phyloP scores from a whole-genome alignment of 805 yeast genomes.

The Phaffomyces antillensis region DNA sequence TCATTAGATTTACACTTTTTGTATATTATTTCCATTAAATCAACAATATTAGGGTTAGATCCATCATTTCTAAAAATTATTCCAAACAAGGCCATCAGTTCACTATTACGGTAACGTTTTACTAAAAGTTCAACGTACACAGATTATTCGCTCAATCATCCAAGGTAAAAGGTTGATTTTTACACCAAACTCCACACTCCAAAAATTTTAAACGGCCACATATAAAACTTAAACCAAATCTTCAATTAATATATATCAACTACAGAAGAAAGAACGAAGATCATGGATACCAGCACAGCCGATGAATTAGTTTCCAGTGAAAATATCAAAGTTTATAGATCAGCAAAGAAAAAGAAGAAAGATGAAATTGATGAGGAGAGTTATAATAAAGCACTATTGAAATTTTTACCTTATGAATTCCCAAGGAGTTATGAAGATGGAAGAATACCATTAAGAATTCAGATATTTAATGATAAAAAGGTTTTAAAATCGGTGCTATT shows the following conservation, averaged over 20 bases:
- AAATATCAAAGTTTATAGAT: neutral
- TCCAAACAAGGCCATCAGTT: too few relatives aligned
- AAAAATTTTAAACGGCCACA: too few relatives aligned
- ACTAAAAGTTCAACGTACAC: too few relatives aligned
- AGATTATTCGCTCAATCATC: too few relatives aligned
- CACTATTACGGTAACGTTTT: too few relatives aligned
- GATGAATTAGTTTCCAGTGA: neutral
- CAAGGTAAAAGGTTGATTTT: too few relatives aligned
- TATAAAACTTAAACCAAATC: too few relatives aligned
- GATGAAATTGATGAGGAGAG: neutral
- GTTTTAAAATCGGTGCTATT: slow-evolving; percentile 22
- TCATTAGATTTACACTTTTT: too few relatives aligned
- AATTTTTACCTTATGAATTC: slow-evolving; percentile 21
- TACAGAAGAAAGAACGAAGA: neutral
- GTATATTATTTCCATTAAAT: too few relatives aligned
- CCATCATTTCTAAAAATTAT: too few relatives aligned
- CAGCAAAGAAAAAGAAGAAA: neutral
- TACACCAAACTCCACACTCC: too few relatives aligned
- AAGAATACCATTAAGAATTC: slow-evolving; percentile 17
- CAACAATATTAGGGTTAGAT: too few relatives aligned
- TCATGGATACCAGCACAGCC: neutral
- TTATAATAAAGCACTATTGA: slow-evolving; percentile 4
- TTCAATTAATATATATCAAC: neutral
- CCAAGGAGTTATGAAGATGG: slow-evolving; percentile 20
- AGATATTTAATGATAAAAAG: slow-evolving; percentile 27